Base-by-base conservation (phyloP, 352 stramenopile species). In the Phytophthora ramorum region DNA sequence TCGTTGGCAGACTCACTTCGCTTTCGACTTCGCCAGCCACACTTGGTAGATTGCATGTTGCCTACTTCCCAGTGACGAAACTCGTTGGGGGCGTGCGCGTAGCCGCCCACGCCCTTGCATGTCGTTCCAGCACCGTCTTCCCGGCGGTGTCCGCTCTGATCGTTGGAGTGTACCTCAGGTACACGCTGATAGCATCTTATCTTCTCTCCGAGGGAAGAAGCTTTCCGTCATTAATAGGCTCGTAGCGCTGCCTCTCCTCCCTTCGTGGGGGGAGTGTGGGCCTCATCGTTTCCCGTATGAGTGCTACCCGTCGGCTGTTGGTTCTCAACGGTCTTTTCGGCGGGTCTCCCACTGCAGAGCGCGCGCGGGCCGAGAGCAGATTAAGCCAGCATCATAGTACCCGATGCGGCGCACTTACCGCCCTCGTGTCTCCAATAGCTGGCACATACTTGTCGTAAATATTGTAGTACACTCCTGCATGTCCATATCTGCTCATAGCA, bases 371-470 rank as follows among this genome's bases (percentile, higher is more conserved):
- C 81, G 37, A 92, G 12, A 92, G 28, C 35, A 83, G 79, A 78
- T 44, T 22, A 68, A 70, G 58, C 6, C 70, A 90, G 81, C 63
- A 92, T 92, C 84, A 92, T 92, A 92, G 84, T 92, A 92, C 84
- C 70, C 80, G 79, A 74, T 73, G 75, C 55, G 76, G 60, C 78
- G 79, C 76, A 64, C 66, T 75, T 66, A 79, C 80, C 81, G 83
- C 76, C 66, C 71, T 87, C 75, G 84, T 90, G 84, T 90, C 84
- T 92, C 84, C 84, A 92, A 83, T 91, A 60, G 75, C 84, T 90
- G 64, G 69, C 51, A 91, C 81, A 92, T 68, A 37, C n/a, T 24
- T 43, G 14, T 43, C 37, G 37, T 43, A 43, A 4, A 2, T 14
- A 13, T 7, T 35, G 10, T 12, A 35, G 30, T 35, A 35, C 30